Evolutionary conservation across 768 basidiomycete genomes (phyloP).

Genomic region (Tephrocybe sp.): DNA sequence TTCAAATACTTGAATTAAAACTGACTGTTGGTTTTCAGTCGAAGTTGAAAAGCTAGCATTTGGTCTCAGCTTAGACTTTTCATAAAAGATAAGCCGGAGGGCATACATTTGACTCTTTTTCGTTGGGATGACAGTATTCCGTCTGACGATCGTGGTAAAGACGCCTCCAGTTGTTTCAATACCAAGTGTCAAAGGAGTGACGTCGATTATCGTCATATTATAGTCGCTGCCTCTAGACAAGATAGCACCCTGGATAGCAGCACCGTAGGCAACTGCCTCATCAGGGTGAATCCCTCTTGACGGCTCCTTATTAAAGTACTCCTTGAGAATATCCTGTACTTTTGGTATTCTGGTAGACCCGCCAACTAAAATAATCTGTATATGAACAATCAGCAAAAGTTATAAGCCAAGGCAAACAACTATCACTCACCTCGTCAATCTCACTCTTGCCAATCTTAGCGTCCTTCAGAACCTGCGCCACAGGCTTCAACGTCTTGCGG

Average conservation of each 20-base stretch:
- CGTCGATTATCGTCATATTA: constrained; percentile 56
- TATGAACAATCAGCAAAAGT: not conserved
- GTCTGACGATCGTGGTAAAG: constrained; percentile 51
- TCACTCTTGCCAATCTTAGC: constrained; percentile 98
- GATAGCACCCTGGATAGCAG: constrained; percentile 67
- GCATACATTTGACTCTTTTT: constrained; percentile 40
- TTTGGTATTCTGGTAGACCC: constrained; percentile 74
- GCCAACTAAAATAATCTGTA: constrained; percentile 46
- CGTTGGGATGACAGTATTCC: constrained; percentile 51
- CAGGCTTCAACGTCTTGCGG: constrained; percentile 99
- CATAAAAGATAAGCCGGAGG: not conserved
- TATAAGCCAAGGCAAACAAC: not conserved
- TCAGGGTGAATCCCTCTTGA: constrained; percentile 69
- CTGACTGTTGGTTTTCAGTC: constrained; percentile 85
- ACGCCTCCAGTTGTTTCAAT: constrained; percentile 69
- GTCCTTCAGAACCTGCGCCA: constrained; percentile 98
- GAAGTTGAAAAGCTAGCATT: constrained; percentile 73
- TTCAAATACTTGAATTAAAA: constrained; percentile 88
- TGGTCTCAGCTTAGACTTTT: not conserved
- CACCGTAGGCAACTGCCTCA: constrained; percentile 74
- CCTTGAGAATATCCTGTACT: constrained; percentile 61
- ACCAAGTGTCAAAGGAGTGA: constrained; percentile 52
- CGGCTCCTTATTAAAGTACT: constrained; percentile 69
- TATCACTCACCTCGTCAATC: constrained; percentile 69
- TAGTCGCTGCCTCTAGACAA: constrained; percentile 56